Evolutionary conservation across 805 yeast species (phyloP).

Genomic region (Cyberlindnera subsufficiens): DNA sequence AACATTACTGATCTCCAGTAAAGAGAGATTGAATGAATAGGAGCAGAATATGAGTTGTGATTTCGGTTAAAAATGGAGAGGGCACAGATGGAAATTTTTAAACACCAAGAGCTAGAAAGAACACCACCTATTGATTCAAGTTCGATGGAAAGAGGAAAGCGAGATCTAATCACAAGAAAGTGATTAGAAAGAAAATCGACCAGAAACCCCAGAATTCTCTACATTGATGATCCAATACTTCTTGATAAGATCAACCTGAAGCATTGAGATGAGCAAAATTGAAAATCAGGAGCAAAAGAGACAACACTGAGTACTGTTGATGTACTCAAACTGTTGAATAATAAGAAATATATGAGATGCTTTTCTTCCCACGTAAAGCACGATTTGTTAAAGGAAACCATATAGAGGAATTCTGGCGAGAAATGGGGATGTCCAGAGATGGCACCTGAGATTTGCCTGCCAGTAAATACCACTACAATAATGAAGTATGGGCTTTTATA

Average conservation of each 20-base stretch:
- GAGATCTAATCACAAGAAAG: constrained; percentile 5
- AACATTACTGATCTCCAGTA: constrained; percentile 10
- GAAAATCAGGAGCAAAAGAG: constrained; percentile 1
- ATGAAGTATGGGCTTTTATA: no score
- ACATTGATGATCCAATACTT: constrained; percentile 4
- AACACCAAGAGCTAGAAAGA: constrained; percentile 10
- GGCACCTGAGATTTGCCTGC: no score
- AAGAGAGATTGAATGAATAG: constrained; percentile 4
- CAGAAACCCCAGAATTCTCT: constrained; percentile 1
- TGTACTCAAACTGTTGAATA: constrained; percentile 3
- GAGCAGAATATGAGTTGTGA: constrained; percentile 15
- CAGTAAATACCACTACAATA: no score
- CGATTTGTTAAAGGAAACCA: no score
- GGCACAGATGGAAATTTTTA: neutral
- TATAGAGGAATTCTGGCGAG: no score
- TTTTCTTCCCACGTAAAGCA: no score
- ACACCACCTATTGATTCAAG: constrained; percentile 19
- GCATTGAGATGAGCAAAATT: neutral
- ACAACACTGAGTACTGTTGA: constrained; percentile 1
- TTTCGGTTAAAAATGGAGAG: constrained; percentile 5
- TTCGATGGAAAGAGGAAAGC: neutral
- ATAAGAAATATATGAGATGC: neutral
- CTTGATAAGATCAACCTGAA: constrained; percentile 3
- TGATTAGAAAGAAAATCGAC: neutral
- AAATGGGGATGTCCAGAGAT: no score